A percentile compares a stretch with the other conserved stretches of the same genome.
Evolutionary conservation across 768 basidiomycete species (phyloP).

Genomic region (Boletus sp.): DNA sequence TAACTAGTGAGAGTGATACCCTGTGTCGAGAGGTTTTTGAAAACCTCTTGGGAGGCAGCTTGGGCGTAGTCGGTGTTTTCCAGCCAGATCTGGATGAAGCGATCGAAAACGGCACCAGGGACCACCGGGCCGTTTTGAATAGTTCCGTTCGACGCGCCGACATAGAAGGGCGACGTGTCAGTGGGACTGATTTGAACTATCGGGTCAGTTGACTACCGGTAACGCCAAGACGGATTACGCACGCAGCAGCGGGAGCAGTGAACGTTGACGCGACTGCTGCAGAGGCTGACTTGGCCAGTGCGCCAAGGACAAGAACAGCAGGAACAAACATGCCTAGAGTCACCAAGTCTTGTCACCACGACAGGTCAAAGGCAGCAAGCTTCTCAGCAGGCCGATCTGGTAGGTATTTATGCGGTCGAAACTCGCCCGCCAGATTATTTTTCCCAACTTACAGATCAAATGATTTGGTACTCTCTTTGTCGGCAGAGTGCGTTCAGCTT

Average conservation of each 20-base stretch:
- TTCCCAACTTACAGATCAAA: not conserved
- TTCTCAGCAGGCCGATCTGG: not conserved
- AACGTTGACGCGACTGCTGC: slow-evolving; percentile 22
- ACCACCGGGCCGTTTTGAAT: slow-evolving; percentile 37
- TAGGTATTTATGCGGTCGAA: slow-evolving; percentile 7
- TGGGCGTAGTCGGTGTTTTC: slow-evolving; percentile 54
- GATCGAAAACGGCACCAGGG: slow-evolving; percentile 42
- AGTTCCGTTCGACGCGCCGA: slow-evolving; percentile 41
- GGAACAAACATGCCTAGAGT: slow-evolving; percentile 6
- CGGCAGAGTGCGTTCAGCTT: not conserved
- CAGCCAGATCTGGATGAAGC: slow-evolving; percentile 53
- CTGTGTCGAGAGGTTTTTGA: slow-evolving; percentile 42
- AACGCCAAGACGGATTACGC: slow-evolving; percentile 3
- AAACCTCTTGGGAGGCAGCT: slow-evolving; percentile 26
- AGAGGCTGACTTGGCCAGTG: slow-evolving; percentile 11
- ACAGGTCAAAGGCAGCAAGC: not conserved
- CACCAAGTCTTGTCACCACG: not conserved
- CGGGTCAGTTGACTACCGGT: slow-evolving; percentile 1
- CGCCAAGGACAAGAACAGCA: slow-evolving; percentile 13
- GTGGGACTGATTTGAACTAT: slow-evolving; percentile 14
- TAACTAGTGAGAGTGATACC: slow-evolving; percentile 49
- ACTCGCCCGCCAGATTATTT: not conserved
- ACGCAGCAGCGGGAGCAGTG: slow-evolving; percentile 24
- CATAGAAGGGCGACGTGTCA: slow-evolving; percentile 36
- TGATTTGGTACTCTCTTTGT: not conserved